A percentile compares a stretch with the other conserved stretches of the same genome.
Evolutionary conservation across 164 flowering plant species (phyloP).

Genomic region (Magnolia sinica): DNA sequence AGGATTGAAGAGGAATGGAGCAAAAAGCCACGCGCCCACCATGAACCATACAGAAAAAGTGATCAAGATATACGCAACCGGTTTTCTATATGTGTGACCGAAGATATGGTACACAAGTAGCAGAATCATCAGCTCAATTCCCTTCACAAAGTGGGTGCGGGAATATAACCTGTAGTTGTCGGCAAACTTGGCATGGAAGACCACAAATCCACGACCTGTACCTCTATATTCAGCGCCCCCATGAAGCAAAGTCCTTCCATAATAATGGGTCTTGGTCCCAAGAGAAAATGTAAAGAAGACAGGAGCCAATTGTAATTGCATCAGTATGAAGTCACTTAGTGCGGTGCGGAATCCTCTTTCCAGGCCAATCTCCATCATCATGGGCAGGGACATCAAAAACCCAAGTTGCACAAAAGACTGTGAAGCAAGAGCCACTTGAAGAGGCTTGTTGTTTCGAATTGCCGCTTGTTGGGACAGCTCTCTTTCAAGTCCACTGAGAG

Average conservation of each 20-base stretch:
- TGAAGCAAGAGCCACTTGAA: constrained; percentile 91
- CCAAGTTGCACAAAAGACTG: constrained; percentile 96
- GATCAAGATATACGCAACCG: constrained; percentile 72
- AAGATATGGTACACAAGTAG: constrained; percentile 86
- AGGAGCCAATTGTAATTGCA: constrained; percentile 93
- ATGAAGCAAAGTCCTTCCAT: constrained; percentile 92
- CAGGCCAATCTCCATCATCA: constrained; percentile 96
- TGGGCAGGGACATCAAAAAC: constrained; percentile 86
- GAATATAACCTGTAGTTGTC: constrained; percentile 93
- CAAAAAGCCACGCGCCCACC: constrained; percentile 98
- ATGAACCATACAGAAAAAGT: constrained; percentile 96
- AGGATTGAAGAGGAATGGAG: constrained; percentile 97
- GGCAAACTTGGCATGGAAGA: constrained; percentile 95
- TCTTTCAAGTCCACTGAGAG: constrained; percentile 92
- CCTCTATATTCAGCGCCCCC: constrained; percentile 95
- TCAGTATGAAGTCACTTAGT: constrained; percentile 78
- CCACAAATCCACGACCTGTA: constrained; percentile 98
- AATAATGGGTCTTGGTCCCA: constrained; percentile 98
- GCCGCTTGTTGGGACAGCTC: constrained; percentile 48
- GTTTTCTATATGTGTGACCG: constrained; percentile 57
- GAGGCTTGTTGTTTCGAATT: constrained; percentile 63
- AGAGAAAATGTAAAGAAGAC: constrained; percentile 96
- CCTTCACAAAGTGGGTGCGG: constrained; percentile 96
- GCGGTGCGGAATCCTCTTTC: constrained; percentile 93
- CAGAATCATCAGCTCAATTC: constrained; percentile 82